Conservation (phyloP, 2,329 filamentous ascomycete species). For the Talaromyces pinophilus region DNA sequence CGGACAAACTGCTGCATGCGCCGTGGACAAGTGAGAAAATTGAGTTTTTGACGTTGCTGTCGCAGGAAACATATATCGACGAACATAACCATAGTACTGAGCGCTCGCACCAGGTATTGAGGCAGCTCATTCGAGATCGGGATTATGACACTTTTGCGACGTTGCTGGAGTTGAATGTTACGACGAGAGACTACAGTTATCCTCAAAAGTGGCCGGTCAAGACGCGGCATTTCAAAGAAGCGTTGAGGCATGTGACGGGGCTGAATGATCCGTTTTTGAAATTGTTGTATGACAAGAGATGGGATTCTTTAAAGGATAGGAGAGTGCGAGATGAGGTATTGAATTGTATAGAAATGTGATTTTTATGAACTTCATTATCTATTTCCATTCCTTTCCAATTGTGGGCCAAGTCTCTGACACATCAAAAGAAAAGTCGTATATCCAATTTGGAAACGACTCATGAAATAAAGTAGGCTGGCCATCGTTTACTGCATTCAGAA, state of each 20-base stretch:
- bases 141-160: conserved; percentile 36
- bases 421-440: too few species aligned
- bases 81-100: conserved; percentile 31
- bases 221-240: conserved; percentile 35
- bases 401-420: too few species aligned
- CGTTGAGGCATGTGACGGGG: conserved; percentile 33
- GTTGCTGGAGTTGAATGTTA: conserved; percentile 36
- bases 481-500: too few species aligned
- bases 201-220: conserved; percentile 38
- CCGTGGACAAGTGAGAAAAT: conserved; percentile 45
- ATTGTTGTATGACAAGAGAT: conserved; percentile 36
- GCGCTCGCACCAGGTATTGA: conserved; percentile 36
- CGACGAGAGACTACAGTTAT: conserved; percentile 36
- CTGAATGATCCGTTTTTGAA: conserved; percentile 38
- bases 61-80: conserved; percentile 42
- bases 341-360: conserved; percentile 1
- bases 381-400: too few species aligned
- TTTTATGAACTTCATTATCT: too few species aligned
- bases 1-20: conserved; percentile 39
- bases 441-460: too few species aligned
- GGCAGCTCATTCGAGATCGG: conserved; percentile 39
- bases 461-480: too few species aligned
- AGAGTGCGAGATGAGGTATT: conserved; percentile 1
- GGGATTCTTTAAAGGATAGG: conserved; percentile 26
- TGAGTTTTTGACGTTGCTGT: conserved; percentile 42